Evolutionary conservation across 345 rosid species (phyloP), one percentile per base, ranked within the genome.

Genomic region (Turnera subulata): DNA sequence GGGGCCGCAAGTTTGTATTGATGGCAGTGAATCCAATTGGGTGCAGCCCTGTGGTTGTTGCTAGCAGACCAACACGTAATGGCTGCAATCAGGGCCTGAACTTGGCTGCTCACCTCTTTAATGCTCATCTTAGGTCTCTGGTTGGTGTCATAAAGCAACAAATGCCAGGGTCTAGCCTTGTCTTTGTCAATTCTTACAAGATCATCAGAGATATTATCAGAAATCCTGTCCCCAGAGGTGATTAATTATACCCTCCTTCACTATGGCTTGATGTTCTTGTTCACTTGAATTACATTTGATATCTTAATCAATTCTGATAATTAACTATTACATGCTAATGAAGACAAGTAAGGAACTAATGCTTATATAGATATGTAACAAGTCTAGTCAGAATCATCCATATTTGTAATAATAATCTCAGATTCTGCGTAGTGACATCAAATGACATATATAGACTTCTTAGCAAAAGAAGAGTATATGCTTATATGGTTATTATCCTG

Each of bases 1-100:
- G 88, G 21, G 86, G 75, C 0, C 66, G 86, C 38, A 85, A 85
- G 52, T 84, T 84, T 46, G 88, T 71, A 55, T 25, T 84, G 51
- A 71, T 80, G 66, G 64, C 85, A 15, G 45, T 84, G 3, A 63
- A 84, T 50, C 86, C 86, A 25, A 29, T 78, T 0, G 85, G 89
- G 18, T 80, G 89, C 61, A 60, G 51, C 20, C 88, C 87, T 0
- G 33, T 58, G 71, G 73, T 62, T 2, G 66, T 19, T 47, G 63
- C 68, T 0, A 55, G 18, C 23, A 37, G 21, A 35, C 57, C 58
- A 9, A 1, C 0, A 5, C 11, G 21, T 0, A 6, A 37, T 0
- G 40, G 70, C 2, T 78, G 84, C 75, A 5, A 59, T 17, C 44
- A 68, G 7, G 53, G 46, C 11, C 46, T 76, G 52, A 82, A 85